Evolutionary conservation across 2,329 filamentous ascomycete species (phyloP).

Genomic region (Blastomyces percursus): DNA sequence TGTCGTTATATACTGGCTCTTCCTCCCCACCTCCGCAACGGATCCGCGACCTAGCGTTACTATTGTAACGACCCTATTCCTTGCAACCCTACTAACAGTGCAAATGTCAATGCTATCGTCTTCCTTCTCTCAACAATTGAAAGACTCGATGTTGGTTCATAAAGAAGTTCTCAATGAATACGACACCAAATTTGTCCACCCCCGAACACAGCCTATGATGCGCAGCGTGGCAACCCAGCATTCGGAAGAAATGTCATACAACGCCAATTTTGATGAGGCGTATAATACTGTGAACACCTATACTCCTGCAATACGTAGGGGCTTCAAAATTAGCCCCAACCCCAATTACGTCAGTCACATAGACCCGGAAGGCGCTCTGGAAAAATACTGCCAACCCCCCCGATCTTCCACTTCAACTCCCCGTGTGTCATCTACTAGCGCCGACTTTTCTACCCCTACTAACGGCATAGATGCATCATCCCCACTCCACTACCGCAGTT

Average conservation of each 20-base stretch:
- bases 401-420: constrained; percentile 22
- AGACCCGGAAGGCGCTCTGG: constrained; percentile 49
- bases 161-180: constrained; percentile 93
- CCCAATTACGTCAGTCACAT: constrained; percentile 64
- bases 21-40: constrained; percentile 63
- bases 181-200: constrained; percentile 89
- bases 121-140: constrained; percentile 71
- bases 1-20: constrained; percentile 79
- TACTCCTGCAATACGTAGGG: constrained; percentile 55
- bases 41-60: constrained; percentile 78
- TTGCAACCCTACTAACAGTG: constrained; percentile 62
- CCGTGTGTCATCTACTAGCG: constrained; percentile 20
- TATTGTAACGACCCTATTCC: constrained; percentile 67
- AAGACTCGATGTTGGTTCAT: constrained; percentile 73
- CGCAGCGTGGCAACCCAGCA: constrained; percentile 71
- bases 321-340: constrained; percentile 74
- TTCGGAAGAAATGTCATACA: constrained; percentile 34
- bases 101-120: constrained; percentile 65
- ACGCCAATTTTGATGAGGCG: constrained; percentile 33
- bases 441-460: constrained; percentile 30
- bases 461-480: constrained; percentile 41
- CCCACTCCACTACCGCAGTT: constrained; percentile 29
- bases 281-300: constrained; percentile 50
- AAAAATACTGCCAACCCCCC: constrained; percentile 36
- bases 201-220: constrained; percentile 70